Base-by-base conservation (phyloP, 257 asterid species). In the Solanum pinnatisectum region DNA sequence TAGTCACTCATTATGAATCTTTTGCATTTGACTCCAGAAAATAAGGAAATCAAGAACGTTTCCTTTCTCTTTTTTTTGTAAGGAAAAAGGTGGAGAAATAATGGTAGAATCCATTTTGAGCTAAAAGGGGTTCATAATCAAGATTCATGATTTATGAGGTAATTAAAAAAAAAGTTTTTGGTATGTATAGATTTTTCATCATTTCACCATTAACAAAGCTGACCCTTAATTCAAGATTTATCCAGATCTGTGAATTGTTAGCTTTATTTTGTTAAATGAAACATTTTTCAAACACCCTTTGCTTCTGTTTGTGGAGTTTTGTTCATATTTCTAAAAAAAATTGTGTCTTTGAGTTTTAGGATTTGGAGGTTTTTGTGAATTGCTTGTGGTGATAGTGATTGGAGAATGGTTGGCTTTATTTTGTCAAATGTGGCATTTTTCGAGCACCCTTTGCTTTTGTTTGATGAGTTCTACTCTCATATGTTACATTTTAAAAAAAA, bases 181-280 rank as follows among this genome's bases (percentile, higher is more conserved):
- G 36, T 42, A 79, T 79, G 84, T 79, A 46, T 40, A 25, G 16
- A 44, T 79, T 27, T 79, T 44, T 25, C 27, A 42, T 78, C 84
- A 25, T 25, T 78, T 78, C 9, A 8, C 59, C 84, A 39, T 39
- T n/a, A 13, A 77, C 13, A n/a, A 30, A 25, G 1, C 59, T 78
- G 18, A 78, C 9, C 27, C 40, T 15, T 42, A 14, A 78, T 40
- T 78, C 63, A 78, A 78, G 84, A 42, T 78, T 79, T 23, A 30
- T 25, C 6, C 78, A 88, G 90, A 90, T 90, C 92, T 87, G 65
- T 85, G 35, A 14, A 36, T 67, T 49, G 52, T 32, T 90, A 3
- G 36, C 22, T 77, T 12, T 40, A n/a, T 23, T n/a, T 40, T 77
- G 84, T 15, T 65, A 52, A 76, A 74, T 73, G 35, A 30, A 12